Percentiles rank a stretch among this genome's conserved stretches.
These are phyloP conservation scores for Epichloe aotearoae DNA, from an alignment of 2,329 filamentous ascomycete species.

Conservation along the genomic window DNA sequence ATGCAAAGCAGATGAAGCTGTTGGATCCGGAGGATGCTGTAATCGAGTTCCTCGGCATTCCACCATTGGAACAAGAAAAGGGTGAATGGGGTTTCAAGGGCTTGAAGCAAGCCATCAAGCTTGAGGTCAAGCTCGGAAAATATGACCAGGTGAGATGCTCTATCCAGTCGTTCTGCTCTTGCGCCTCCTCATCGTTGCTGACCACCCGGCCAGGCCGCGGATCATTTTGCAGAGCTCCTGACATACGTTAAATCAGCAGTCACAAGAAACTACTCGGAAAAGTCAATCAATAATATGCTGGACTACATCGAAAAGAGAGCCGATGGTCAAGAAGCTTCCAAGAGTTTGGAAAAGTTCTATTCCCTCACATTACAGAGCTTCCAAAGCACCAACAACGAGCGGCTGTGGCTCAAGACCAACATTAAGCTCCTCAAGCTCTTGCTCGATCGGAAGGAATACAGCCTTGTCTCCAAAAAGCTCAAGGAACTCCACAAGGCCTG, in stretches of 20 bases:
- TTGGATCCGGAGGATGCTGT: conserved; percentile 81
- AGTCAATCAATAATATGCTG: conserved; percentile 98
- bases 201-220: conserved; percentile 51
- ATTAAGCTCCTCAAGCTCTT: conserved; percentile 90
- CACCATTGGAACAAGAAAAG: conserved; percentile 74
- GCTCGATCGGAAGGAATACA: conserved; percentile 82
- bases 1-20: conserved; percentile 90
- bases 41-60: conserved; percentile 82
- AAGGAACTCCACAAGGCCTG: conserved; percentile 82
- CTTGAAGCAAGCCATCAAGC: conserved; percentile 93
- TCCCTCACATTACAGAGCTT: conserved; percentile 87
- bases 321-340: conserved; percentile 52
- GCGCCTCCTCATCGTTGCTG: conserved; percentile 1
- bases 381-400: conserved; percentile 93
- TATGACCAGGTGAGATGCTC: conserved; percentile 56
- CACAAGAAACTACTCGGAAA: conserved; percentile 95
- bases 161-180: no score
- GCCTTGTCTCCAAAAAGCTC: conserved; percentile 66
- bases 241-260: conserved; percentile 96
- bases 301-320: conserved; percentile 93
- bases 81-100: conserved; percentile 99
- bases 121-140: conserved; percentile 83
- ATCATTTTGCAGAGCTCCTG: conserved; percentile 88
- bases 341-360: conserved; percentile 90
- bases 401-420: conserved; percentile 94